Evolutionary conservation across 2,329 filamentous ascomycete genomes (phyloP).

Genomic region (Sporothrix brunneoviolacea): DNA sequence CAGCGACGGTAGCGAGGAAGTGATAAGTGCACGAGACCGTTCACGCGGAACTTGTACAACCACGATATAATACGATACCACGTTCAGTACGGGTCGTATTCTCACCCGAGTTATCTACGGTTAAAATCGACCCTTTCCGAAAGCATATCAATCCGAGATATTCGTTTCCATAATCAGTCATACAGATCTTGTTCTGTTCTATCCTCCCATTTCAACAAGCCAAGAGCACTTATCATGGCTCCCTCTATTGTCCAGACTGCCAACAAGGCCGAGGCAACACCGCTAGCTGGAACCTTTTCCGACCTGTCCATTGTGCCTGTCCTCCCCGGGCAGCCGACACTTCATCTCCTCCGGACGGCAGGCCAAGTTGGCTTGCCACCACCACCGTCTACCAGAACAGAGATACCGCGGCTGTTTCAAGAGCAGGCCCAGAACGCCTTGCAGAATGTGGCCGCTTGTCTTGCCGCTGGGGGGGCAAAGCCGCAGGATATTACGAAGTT

Average conservation of each 20-base stretch:
- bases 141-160: not conserved
- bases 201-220: not conserved
- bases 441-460: not conserved
- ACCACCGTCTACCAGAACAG: not conserved
- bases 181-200: not conserved
- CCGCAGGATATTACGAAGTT: slow-evolving; percentile 4
- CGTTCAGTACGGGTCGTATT: not conserved
- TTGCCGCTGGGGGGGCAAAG: not conserved
- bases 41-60: too few species aligned
- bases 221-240: not conserved
- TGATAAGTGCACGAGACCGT: not conserved
- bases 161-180: not conserved
- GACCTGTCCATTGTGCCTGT: slow-evolving; percentile 3
- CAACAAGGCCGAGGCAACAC: not conserved
- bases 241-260: slow-evolving; percentile 1
- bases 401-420: not conserved
- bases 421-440: slow-evolving; percentile 1
- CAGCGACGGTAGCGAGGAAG: not conserved
- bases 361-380: slow-evolving; percentile 5
- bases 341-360: slow-evolving; percentile 2
- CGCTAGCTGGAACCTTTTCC: not conserved
- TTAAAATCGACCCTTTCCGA: not conserved
- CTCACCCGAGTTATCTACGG: not conserved
- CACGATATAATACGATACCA: too few species aligned
- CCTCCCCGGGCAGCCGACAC: not conserved